Conservation (phyloP, 331 rosid species). For the Malus hybrid region DNA sequence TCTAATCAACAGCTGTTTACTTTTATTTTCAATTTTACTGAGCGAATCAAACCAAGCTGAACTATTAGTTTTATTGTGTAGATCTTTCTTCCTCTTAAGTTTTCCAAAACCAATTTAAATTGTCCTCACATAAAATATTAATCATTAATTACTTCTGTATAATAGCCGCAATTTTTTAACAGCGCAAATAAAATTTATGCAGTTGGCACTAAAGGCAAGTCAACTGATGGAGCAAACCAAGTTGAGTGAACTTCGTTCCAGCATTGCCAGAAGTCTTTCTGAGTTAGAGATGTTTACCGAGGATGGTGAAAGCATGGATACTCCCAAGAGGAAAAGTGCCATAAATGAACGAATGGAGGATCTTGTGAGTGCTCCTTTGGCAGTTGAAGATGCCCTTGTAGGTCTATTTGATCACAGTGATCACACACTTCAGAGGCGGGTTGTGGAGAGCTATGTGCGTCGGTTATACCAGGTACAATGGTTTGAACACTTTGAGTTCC, state of each 20-base stretch:
- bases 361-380: conserved; percentile 94
- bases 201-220: conserved; percentile 99
- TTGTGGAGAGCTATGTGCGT: conserved; percentile 90
- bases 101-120: neutral
- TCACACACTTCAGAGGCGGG: conserved; percentile 98
- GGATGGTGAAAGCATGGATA: conserved; percentile 98
- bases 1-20: neutral
- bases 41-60: conserved; percentile 5
- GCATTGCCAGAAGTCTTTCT: conserved; percentile 97
- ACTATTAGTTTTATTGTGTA: neutral
- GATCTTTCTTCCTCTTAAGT: neutral
- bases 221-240: conserved; percentile 95
- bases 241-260: conserved; percentile 96
- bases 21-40: conserved; percentile 7
- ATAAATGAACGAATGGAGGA: conserved; percentile 98
- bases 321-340: conserved; percentile 98
- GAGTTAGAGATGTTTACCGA: conserved; percentile 99
- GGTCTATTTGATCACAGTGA: conserved; percentile 99
- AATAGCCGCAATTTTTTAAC: neutral
- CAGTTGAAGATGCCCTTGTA: conserved; percentile 98
- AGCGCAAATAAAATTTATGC: conserved; percentile 19
- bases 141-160: neutral
- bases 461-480: conserved; percentile 86
- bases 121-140: neutral
- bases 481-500: conserved; percentile 4